These are phyloP conservation scores for Fusarium humuli DNA, from an alignment of 2,329 filamentous ascomycete species.

Conservation along the genomic window DNA sequence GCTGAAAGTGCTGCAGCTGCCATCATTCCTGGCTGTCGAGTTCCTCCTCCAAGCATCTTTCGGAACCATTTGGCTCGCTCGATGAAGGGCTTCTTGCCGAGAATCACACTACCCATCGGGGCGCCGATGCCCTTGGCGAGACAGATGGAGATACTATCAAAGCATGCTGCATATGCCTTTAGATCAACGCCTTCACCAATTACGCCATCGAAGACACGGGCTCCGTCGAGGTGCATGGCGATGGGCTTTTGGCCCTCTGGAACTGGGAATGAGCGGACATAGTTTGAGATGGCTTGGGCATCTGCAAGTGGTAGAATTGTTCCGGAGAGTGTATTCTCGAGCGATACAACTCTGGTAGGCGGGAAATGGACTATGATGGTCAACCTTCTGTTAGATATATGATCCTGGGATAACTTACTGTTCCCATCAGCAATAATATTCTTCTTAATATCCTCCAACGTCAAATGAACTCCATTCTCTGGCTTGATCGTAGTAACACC, in stretches of 20 bases:
- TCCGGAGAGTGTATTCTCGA: slow-evolving; percentile 86
- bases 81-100: slow-evolving; percentile 58
- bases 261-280: slow-evolving; percentile 63
- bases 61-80: slow-evolving; percentile 57
- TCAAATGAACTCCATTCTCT: slow-evolving; percentile 76
- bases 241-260: slow-evolving; percentile 60
- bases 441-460: slow-evolving; percentile 75
- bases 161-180: slow-evolving; percentile 71
- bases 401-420: slow-evolving; percentile 24
- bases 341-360: slow-evolving; percentile 79
- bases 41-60: slow-evolving; percentile 78
- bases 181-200: slow-evolving; percentile 73
- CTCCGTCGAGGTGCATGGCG: slow-evolving; percentile 79
- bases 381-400: slow-evolving; percentile 12
- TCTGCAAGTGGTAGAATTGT: slow-evolving; percentile 80
- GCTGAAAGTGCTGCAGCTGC: slow-evolving; percentile 75
- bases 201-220: slow-evolving; percentile 80
- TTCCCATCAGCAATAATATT: slow-evolving; percentile 45
- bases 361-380: slow-evolving; percentile 77
- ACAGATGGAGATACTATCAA: slow-evolving; percentile 79
- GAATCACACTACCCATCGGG: slow-evolving; percentile 78
- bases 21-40: slow-evolving; percentile 76
- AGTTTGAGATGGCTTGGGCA: slow-evolving; percentile 72
- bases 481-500: slow-evolving; percentile 73
- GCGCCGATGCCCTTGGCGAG: slow-evolving; percentile 84